These are phyloP conservation scores for Phialophora expanda DNA, from an alignment of 2,329 filamentous ascomycete genomes.

Conservation along the genomic window DNA sequence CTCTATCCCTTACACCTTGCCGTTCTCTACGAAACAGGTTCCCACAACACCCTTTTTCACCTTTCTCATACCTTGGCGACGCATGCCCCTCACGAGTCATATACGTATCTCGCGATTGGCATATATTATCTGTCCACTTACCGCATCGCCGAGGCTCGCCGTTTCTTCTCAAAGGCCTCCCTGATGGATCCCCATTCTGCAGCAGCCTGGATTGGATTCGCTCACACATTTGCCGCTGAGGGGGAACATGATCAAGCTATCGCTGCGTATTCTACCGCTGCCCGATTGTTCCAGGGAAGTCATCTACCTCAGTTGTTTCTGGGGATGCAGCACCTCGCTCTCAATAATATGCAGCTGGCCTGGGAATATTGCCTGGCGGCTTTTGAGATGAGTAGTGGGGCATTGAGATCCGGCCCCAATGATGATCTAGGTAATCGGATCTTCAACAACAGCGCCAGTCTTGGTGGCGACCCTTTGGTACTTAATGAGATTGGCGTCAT, in stretches of 20 bases:
- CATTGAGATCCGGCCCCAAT: constrained; percentile 43
- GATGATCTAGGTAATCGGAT: constrained; percentile 34
- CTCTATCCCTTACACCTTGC: constrained; percentile 91
- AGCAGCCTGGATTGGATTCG: constrained; percentile 97
- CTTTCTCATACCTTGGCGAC: constrained; percentile 92
- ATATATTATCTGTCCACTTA: constrained; percentile 91
- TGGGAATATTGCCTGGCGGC: constrained; percentile 94
- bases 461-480: constrained; percentile 74
- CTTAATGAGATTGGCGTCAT: constrained; percentile 96
- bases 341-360: constrained; percentile 92
- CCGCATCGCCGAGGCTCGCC: constrained; percentile 88
- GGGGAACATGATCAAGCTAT: constrained; percentile 98
- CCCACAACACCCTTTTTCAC: constrained; percentile 88
- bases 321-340: constrained; percentile 96
- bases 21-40: constrained; percentile 82
- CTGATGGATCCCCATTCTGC: constrained; percentile 98
- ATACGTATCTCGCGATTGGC: constrained; percentile 91
- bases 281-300: constrained; percentile 92
- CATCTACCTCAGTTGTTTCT: constrained; percentile 94
- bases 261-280: constrained; percentile 94
- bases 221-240: constrained; percentile 96
- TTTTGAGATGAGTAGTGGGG: constrained; percentile 64
- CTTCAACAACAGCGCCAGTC: constrained; percentile 39
- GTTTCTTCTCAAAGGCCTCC: constrained; percentile 96
- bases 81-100: constrained; percentile 86